Base-by-base conservation (phyloP, 2,329 filamentous ascomycete species). In the Alternaria gaisen region DNA sequence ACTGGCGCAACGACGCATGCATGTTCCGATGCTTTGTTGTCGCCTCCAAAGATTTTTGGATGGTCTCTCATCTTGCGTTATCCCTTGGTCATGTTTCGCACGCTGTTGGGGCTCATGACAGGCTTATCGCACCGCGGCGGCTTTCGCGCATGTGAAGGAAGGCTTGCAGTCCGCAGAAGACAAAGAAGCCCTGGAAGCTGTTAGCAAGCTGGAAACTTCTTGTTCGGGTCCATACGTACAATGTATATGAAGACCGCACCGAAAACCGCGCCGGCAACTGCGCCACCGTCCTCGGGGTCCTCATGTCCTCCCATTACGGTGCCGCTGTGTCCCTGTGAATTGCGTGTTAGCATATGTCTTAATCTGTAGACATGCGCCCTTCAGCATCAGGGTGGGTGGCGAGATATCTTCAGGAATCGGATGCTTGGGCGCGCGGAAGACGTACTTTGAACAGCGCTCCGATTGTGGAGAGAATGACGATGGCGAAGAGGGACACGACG, bases 161-260 rank as follows among this genome's bases (percentile, higher is more conserved):
- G 65, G 93, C 94, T 80, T 98, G 94, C 69, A 94, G 87, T 59
- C 90, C 91, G 81, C 94, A 98, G 82, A 97, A 97, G 52, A 96
- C 85, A 58, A 97, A 87, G 84, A 98, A 98, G 18, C 86, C 89
- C 94, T 72, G 47, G 38, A 14, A 32, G 26, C 7, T 22, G 28
- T 72, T 61, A 64, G 58, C 20, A 28, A 6, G 18, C 34, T 26
- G 38, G 18, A 5, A 11, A 5, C 2, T 0, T 8, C 16, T 18
- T n/a, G 34, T 20, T 14, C 2, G 11, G n/a, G 30, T 41, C 18
- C 10, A 20, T n/a, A 88, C 92, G 68, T 89, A 97, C 94, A 69
- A 85, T 87, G 77, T 98, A 98, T 75, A 98, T 90, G 53, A 93
- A 84, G 42, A 98, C 94, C 42, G 94, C 92, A 26, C 89, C 89